Base-by-base conservation (phyloP, 352 stramenopile genomes). In the Pythium rishiriense region DNA sequence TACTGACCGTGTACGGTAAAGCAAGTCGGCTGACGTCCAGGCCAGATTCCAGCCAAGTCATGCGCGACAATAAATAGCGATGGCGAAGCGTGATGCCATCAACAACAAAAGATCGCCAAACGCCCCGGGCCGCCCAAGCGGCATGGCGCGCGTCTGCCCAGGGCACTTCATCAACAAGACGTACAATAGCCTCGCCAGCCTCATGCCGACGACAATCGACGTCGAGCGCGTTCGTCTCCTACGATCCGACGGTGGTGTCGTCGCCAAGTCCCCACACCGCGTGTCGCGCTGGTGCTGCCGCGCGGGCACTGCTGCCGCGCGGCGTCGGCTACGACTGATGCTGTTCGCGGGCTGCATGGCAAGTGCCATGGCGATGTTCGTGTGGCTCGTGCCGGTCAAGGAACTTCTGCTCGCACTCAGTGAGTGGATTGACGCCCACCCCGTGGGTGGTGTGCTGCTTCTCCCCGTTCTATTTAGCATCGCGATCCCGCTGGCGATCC, bases 401-500 rank as follows among this genome's bases (percentile, higher is more conserved):
- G 26, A 72, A 33, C 70, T 72, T 33, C 59, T 79, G 2, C 37
- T 50, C 4, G 50, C 14, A 17, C 60, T 70, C 25, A 82, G 76
- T 46, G 47, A 43, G 14, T 89, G 77, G 80, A 84, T 89, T 51
- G 57, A 88, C 37, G 42, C 35, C 28, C 78, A 90, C 62, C 76
- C 72, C 2, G 51, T 65, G 0, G 72, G 69, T 14, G 80, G 80
- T 0, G 70, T 72, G n/a, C 49, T 87, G 26, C 58, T 90, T n/a
- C 65, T 90, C 17, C 80, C 77, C 22, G 56, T 92, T n/a, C 46
- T 83, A 26, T 73, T 88, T 46, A 76, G 69, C 25, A 37, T 88
- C 11, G 68, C 77, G 29, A 86, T 88, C 29, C 81, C 80, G 55
- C 65, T 90, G 22, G 87, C 80, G 52, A 80, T 92, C 55, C 81